phyloP scores from a whole-genome alignment of 73 alveolate species.

The Loxodes magnus region DNA sequence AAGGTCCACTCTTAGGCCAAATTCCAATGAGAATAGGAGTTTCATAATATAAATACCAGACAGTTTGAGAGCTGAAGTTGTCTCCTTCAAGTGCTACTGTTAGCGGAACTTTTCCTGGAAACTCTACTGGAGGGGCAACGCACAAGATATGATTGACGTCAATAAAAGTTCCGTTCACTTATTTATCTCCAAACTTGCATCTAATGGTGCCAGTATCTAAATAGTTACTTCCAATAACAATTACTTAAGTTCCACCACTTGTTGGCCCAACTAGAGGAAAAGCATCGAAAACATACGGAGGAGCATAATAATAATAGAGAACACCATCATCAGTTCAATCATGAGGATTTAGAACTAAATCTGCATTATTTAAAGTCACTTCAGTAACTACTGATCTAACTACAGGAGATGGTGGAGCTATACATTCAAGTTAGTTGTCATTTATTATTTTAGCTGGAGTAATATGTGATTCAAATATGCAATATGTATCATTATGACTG shows the following conservation, averaged over 20 bases:
- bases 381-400: constrained; percentile 60
- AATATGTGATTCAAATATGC: constrained; percentile 50
- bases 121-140: constrained; percentile 57
- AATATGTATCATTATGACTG: constrained; percentile 63
- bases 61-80: constrained; percentile 51
- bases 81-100: constrained; percentile 70
- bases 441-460: constrained; percentile 60
- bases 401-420: constrained; percentile 79
- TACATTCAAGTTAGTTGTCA: constrained; percentile 62
- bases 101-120: constrained; percentile 68
- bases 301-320: constrained; percentile 67
- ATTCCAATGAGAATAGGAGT: constrained; percentile 49
- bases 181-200: constrained; percentile 73
- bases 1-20: constrained; percentile 86
- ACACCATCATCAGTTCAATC: constrained; percentile 76
- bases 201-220: constrained; percentile 60
- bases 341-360: constrained; percentile 25
- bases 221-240: constrained; percentile 69
- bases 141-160: constrained; percentile 59
- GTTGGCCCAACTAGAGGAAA: constrained; percentile 81
- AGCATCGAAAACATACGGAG: constrained; percentile 66
- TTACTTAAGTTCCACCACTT: constrained; percentile 64
- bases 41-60: constrained; percentile 65
- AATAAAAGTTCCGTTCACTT: constrained; percentile 55
- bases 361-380: constrained; percentile 44